Base-by-base conservation (phyloP, 495 filamentous ascomycete genomes). In the Stereocaulon alpinum region DNA sequence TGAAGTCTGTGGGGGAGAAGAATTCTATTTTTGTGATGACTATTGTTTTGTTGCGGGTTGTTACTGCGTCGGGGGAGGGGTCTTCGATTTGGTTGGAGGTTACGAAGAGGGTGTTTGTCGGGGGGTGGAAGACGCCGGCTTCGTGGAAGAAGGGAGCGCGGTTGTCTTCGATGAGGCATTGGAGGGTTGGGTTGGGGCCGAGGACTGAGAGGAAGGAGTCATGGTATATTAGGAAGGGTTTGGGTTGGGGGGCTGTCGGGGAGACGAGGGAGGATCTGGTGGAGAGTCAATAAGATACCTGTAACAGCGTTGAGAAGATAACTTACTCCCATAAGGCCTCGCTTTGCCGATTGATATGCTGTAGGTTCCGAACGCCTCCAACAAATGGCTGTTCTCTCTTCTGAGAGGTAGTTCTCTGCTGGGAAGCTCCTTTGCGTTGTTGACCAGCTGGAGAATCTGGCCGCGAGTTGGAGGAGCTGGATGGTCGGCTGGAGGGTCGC, bases 101-200 rank as follows among this genome's bases (percentile, higher is more conserved):
- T 57, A 82, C 71, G 70, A 82, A 86, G 37, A 86, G 72, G 15
- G 70, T 71, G 52, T 77, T 73, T n/a, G 73, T 71, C 0, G 58
- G 56, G 18, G 64, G 64, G 54, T 76, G 69, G 67, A 74, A 88
- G 53, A 81, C 76, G 51, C 84, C 82, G 2, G 79, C 80, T 70
- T 82, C 78, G 69, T 83, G 78, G 68, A 86, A 87, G 59, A 74
- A 77, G 1, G 72, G 68, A 54, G 72, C 74, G n/a, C 47, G 48
- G 0, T 62, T 49, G 55, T 77, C 70, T 43, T 73, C 66, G 10
- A 67, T 60, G 3, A 73, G 64, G 48, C 71, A 63, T 18, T 69
- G 56, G 40, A 74, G 50, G 29, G 63, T 67, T 14, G 73, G 73
- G 6, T 56, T 51, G 18, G 63, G 48, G 43, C 73, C 72, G 12